Percentiles rank a stretch among this genome's conserved stretches.
Conservation (phyloP, 257 asterid species). For the Capsicum baccatum region DNA sequence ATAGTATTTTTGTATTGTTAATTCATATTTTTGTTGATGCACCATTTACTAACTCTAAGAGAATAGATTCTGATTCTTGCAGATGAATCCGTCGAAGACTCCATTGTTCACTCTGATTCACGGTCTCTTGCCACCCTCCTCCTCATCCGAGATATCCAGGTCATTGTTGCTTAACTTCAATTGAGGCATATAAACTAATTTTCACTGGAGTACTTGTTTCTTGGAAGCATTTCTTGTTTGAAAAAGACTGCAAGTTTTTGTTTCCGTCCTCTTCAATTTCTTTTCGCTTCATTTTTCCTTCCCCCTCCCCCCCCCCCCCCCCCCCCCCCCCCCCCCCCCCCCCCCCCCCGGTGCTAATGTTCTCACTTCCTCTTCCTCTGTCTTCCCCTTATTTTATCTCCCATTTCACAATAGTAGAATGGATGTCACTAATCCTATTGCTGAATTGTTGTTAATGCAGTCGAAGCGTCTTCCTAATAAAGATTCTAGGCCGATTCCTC, state of each 20-base stretch:
- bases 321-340: too few relatives aligned
- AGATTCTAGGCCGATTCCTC: constrained; percentile 64
- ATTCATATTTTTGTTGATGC: constrained; percentile 29
- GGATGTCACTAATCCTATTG: constrained; percentile 17
- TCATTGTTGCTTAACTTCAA: constrained; percentile 33
- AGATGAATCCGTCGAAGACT: constrained; percentile 96
- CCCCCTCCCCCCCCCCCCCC: constrained; percentile 2
- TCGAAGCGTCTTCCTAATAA: constrained; percentile 85
- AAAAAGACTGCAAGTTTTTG: not conserved
- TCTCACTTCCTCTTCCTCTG: constrained; percentile 25
- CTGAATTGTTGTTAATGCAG: constrained; percentile 55
- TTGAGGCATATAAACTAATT: not conserved
- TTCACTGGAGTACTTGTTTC: constrained; percentile 13
- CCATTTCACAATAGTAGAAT: not conserved
- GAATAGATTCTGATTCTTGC: constrained; percentile 95
- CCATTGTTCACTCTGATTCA: constrained; percentile 93
- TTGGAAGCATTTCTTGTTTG: constrained; percentile 14
- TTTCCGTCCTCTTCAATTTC: not conserved
- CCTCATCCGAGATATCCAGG: constrained; percentile 97
- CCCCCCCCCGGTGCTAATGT: not conserved
- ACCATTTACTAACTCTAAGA: constrained; percentile 74
- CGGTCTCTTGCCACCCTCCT: constrained; percentile 97
- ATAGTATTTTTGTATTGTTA: constrained; percentile 14
- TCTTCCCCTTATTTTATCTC: not conserved
- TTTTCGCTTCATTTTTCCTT: not conserved